phyloP scores from a whole-genome alignment of 2,329 filamentous ascomycete genomes.

The Penicillium sp. region DNA sequence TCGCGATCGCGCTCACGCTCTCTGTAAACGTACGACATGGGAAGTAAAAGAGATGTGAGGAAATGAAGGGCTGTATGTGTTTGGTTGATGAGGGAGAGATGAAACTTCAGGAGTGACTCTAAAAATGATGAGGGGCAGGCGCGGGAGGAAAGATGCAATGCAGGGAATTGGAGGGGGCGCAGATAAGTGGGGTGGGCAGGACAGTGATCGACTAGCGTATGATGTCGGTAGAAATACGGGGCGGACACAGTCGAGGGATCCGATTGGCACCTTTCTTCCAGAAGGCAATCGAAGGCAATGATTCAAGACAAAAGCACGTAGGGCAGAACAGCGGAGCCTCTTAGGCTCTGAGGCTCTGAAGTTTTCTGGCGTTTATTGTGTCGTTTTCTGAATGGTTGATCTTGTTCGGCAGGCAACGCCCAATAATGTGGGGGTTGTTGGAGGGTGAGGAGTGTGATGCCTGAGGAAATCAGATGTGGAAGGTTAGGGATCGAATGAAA shows the following conservation, averaged over 20 bases:
- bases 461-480: background rate
- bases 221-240: constrained; percentile 3
- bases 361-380: background rate
- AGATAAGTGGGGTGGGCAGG: constrained; percentile 21
- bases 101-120: background rate
- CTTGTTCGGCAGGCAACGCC: background rate
- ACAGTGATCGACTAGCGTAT: constrained; percentile 19
- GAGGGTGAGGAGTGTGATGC: background rate
- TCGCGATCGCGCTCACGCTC: constrained; percentile 42
- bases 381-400: background rate
- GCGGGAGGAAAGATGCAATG: background rate
- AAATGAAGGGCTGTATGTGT: constrained; percentile 10
- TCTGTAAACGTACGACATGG: constrained; percentile 41
- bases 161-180: constrained; percentile 22
- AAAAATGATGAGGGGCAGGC: background rate
- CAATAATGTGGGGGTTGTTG: background rate
- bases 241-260: constrained; percentile 1
- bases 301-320: background rate
- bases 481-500: background rate
- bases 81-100: background rate
- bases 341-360: background rate
- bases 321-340: background rate
- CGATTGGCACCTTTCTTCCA: constrained; percentile 19
- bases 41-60: constrained; percentile 14
- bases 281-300: constrained; percentile 13